A percentile compares a stretch with the other conserved stretches of the same genome.
phyloP scores from a whole-genome alignment of 208 protist genomes.

The Wallacemonas sp. region DNA sequence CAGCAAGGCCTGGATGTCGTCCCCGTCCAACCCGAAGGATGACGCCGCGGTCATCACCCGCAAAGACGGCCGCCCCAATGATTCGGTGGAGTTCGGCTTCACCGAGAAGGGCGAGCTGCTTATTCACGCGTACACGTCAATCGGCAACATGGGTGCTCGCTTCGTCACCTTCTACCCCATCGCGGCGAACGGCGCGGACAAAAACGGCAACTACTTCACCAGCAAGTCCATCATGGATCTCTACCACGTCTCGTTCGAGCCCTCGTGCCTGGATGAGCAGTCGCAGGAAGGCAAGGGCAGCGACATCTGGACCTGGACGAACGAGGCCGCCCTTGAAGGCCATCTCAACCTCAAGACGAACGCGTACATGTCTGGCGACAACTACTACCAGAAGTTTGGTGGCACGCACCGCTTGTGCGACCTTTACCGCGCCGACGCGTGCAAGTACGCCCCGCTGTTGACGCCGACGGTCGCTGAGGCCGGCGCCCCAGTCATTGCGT shows the following conservation, averaged over 20 bases:
- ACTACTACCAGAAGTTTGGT: slow-evolving; percentile 91
- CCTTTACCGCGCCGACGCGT: slow-evolving; percentile 68
- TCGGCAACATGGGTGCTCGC: slow-evolving; percentile 78
- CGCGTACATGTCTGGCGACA: slow-evolving; percentile 66
- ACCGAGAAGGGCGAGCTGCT: slow-evolving; percentile 46
- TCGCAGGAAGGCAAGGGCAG: slow-evolving; percentile 39
- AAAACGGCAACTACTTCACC: slow-evolving; percentile 31
- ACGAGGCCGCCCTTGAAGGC: slow-evolving; percentile 24
- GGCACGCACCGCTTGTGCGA: slow-evolving; percentile 85
- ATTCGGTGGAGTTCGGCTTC: slow-evolving; percentile 66
- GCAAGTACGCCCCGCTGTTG: slow-evolving; percentile 81
- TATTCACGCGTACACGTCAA: slow-evolving; percentile 65
- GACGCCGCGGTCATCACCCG: slow-evolving; percentile 33
- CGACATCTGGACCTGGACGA: slow-evolving; percentile 64
- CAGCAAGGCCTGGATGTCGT: slow-evolving; percentile 46
- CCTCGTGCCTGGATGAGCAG: slow-evolving; percentile 68
- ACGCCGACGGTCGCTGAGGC: slow-evolving; percentile 43
- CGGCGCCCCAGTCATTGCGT: slow-evolving; percentile 38
- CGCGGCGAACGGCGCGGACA: slow-evolving; percentile 6
- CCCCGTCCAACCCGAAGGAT: slow-evolving; percentile 12
- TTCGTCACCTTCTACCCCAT: slow-evolving; percentile 86
- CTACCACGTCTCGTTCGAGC: slow-evolving; percentile 73
- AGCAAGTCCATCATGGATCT: slow-evolving; percentile 26
- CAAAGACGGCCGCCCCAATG: slow-evolving; percentile 43
- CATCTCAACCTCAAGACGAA: slow-evolving; percentile 55